Evolutionary conservation across 352 stramenopile species (phyloP), one percentile per base, ranked within the genome.

Genomic region (Thraustotheca clavata): DNA sequence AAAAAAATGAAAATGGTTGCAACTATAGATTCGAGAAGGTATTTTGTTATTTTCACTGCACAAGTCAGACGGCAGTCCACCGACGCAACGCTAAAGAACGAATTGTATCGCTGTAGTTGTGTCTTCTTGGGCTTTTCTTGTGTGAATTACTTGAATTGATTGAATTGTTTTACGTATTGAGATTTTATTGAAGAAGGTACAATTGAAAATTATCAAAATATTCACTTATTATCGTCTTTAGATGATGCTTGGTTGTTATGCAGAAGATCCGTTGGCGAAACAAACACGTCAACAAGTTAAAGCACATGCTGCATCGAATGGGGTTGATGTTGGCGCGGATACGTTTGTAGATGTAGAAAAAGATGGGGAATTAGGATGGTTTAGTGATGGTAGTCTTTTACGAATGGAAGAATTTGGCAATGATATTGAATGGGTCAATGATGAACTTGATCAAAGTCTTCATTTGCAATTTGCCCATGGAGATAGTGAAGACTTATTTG

Each of bases 351-450:
- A 35, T 38, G 57, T 54, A 43, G 39, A 54, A 5, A 24, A 54
- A 12, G 57, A 65, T 35, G 57, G 57, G 20, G 57, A 65, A 38
- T 26, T 65, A 18, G 77, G 72, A 22, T 90, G 83, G 80, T 78
- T 89, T 68, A 89, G 76, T 59, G 83, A 92, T 69, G 83, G 89
- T 68, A 87, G 88, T 69, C 62, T 89, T 48, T 78, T 79, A 49
- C 67, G 76, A 38, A 77, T 92, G 69, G 83, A 87, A 88, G 35
- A 71, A 76, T 46, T 67, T 90, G 59, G 77, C 66, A 75, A 92
- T 49, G 83, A 92, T 46, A 89, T 92, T 60, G 83, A 92, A 70
- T 92, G 83, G 83, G 79, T 90, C 11, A 73, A 87, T 62, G 79
- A 89, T 67, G 79, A 89, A 46, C 68, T 88, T 52, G 78, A 86